Conservation (phyloP, 768 basidiomycete species). For the Leccinum disarticulatum region DNA sequence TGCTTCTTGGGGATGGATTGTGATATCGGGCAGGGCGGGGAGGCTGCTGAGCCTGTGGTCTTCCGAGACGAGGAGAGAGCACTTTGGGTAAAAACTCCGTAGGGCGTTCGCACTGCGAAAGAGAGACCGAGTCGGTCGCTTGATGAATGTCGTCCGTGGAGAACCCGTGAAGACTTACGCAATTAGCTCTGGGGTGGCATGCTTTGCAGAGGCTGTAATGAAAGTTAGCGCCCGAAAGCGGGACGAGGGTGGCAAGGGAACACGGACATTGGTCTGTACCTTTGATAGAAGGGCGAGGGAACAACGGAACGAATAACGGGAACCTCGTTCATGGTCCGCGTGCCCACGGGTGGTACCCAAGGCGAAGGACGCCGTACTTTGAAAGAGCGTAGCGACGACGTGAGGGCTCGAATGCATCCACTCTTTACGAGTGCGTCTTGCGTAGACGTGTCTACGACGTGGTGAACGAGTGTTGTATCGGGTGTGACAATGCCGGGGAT, state of each 20-base stretch:
- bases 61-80: conserved; percentile 55
- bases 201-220: conserved; percentile 51
- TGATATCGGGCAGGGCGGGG: conserved; percentile 50
- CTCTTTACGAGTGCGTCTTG: conserved; percentile 11
- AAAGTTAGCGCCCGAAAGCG: conserved; percentile 1
- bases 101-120: conserved; percentile 44
- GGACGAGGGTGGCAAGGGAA: background rate
- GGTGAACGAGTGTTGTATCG: conserved; percentile 8
- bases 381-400: background rate
- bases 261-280: conserved; percentile 42
- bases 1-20: conserved; percentile 45
- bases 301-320: too few species aligned
- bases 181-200: conserved; percentile 43
- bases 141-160: conserved; percentile 6
- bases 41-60: conserved; percentile 48
- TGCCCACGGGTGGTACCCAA: background rate
- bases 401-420: background rate
- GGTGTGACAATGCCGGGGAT: background rate
- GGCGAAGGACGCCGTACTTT: conserved; percentile 12
- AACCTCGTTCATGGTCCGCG: too few species aligned
- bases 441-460: conserved; percentile 6
- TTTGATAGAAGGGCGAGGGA: too few species aligned
- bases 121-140: background rate
- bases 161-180: conserved; percentile 37
- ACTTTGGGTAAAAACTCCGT: conserved; percentile 57